A percentile compares a stretch with the other conserved stretches of the same genome.
phyloP scores from a whole-genome alignment of 208 protist genomes.

The Naegleria fowleri region DNA sequence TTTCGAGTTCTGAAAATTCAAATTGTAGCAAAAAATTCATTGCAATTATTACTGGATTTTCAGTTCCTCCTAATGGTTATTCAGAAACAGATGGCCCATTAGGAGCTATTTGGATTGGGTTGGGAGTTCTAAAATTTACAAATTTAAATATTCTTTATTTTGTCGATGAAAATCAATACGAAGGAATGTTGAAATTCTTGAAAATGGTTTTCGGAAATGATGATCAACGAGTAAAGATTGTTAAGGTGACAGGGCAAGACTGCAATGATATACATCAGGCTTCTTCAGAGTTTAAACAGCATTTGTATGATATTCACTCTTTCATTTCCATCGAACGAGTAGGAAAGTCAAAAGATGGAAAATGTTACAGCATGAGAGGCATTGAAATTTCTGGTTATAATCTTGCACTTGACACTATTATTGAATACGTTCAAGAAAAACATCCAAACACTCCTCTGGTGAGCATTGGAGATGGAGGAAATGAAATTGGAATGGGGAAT shows the following conservation, averaged over 20 bases:
- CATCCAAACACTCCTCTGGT: neutral
- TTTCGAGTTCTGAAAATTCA: neutral
- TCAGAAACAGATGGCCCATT: neutral
- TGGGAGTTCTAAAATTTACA: neutral
- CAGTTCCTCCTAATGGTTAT: neutral
- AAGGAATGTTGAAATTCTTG: neutral
- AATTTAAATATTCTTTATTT: neutral
- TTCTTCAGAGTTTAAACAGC: neutral
- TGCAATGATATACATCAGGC: neutral
- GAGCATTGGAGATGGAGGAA: constrained; percentile 24
- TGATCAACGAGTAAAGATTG: neutral
- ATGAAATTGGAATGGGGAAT: constrained; percentile 27
- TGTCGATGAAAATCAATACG: neutral
- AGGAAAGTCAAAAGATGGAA: neutral
- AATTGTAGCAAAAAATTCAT: neutral
- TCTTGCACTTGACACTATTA: neutral
- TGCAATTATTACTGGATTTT: neutral
- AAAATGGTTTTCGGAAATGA: neutral
- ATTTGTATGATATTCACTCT: neutral
- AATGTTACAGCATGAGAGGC: constrained; percentile 24
- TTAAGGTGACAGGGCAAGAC: neutral
- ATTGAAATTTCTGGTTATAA: neutral
- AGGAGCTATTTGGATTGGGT: neutral
- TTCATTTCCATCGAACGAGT: neutral
- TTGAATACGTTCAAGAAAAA: neutral